A percentile compares a stretch with the other conserved stretches of the same genome.
Evolutionary conservation across 2,329 filamentous ascomycete genomes (phyloP).

Genomic region (Blastomyces silverae): DNA sequence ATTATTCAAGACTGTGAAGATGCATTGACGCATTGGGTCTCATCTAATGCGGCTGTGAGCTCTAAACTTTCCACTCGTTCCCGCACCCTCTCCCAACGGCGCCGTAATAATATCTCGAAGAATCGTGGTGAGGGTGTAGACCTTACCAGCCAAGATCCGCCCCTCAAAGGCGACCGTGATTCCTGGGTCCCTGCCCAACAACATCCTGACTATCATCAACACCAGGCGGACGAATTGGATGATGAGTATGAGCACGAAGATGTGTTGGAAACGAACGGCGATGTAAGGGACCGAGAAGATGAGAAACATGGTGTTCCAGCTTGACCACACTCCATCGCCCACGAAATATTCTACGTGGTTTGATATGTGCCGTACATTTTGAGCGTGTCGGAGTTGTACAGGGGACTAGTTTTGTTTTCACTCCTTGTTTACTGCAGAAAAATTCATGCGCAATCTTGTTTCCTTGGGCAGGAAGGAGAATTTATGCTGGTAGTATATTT

Average conservation of each 20-base stretch:
- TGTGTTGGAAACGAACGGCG: constrained; percentile 3
- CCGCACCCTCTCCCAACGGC: constrained; percentile 78
- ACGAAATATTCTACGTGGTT: not conserved
- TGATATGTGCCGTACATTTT: not conserved
- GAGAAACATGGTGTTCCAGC: constrained; percentile 2
- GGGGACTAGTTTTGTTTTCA: not conserved
- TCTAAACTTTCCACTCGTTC: constrained; percentile 82
- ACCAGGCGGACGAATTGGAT: constrained; percentile 35
- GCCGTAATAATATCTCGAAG: constrained; percentile 62
- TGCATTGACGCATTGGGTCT: constrained; percentile 93
- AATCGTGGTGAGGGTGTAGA: constrained; percentile 68
- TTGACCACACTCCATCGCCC: not conserved
- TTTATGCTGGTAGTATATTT: not conserved
- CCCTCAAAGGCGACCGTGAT: constrained; percentile 68
- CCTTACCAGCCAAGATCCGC: constrained; percentile 72
- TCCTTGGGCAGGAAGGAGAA: not conserved
- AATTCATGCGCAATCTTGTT: not conserved
- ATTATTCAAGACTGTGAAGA: constrained; percentile 99
- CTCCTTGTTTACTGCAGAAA: not conserved
- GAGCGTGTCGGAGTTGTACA: not conserved
- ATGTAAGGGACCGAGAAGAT: not conserved
- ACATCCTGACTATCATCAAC: constrained; percentile 40
- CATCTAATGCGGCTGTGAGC: constrained; percentile 77
- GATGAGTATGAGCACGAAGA: constrained; percentile 34
- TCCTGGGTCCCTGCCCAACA: constrained; percentile 71